Percentiles rank a stretch among this genome's conserved stretches.
These are phyloP conservation scores for Plasmodium malariae DNA, from an alignment of 169 alveolate genomes.

Conservation along the genomic window DNA sequence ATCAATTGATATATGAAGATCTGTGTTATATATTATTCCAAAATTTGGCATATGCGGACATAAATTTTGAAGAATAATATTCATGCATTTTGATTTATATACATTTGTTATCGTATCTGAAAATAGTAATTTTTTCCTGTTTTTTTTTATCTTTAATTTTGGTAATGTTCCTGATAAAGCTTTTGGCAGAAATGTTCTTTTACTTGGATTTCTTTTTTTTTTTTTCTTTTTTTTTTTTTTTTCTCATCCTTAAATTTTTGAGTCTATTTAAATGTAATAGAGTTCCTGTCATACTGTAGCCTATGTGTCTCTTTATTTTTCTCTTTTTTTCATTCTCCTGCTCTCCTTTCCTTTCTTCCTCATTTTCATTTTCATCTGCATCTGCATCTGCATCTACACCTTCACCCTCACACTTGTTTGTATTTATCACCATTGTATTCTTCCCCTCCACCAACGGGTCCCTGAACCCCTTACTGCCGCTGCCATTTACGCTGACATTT, in stretches of 20 bases:
- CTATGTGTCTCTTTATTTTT: slow-evolving; percentile 21
- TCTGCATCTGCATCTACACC: background rate
- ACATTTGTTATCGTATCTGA: slow-evolving; percentile 73
- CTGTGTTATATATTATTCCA: slow-evolving; percentile 83
- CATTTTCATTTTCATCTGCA: background rate
- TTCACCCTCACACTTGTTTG: background rate
- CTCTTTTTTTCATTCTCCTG: background rate
- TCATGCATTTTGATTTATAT: slow-evolving; percentile 76
- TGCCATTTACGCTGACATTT: no score
- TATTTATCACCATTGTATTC: background rate
- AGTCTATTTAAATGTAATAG: slow-evolving; percentile 24
- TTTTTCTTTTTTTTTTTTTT: slow-evolving; percentile 21
- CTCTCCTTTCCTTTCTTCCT: slow-evolving; percentile 1
- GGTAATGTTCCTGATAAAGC: slow-evolving; percentile 66
- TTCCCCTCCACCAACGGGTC: no score
- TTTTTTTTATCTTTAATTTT: slow-evolving; percentile 59
- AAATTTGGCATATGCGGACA: slow-evolving; percentile 89
- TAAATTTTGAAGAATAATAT: slow-evolving; percentile 81
- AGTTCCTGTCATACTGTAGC: slow-evolving; percentile 37
- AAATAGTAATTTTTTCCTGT: slow-evolving; percentile 22
- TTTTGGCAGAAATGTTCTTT: slow-evolving; percentile 41
- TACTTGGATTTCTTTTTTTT: slow-evolving; percentile 17
- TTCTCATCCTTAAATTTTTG: slow-evolving; percentile 12
- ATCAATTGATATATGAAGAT: slow-evolving; percentile 86
- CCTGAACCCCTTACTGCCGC: no score